A percentile compares a stretch with the other conserved stretches of the same genome.
These are phyloP conservation scores for Babesia bigemina DNA, from an alignment of 169 alveolate species.

Conservation along the genomic window DNA sequence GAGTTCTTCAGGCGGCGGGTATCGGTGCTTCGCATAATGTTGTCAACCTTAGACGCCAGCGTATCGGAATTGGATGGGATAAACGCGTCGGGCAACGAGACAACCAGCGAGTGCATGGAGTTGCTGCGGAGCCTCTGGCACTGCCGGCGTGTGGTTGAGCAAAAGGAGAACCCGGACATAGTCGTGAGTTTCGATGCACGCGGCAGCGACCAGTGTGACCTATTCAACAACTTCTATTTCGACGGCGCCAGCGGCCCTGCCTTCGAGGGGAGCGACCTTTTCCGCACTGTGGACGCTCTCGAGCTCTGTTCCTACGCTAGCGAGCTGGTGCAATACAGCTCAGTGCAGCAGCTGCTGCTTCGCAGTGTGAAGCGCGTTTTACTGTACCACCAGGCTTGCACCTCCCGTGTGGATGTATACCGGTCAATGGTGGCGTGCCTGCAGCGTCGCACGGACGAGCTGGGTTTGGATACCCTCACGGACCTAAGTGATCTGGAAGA, in stretches of 20 bases:
- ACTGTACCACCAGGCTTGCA: conserved; percentile 19
- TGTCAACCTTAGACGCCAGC: neutral
- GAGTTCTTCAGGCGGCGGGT: conserved; percentile 22
- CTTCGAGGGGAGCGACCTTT: neutral
- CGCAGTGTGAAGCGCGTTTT: neutral
- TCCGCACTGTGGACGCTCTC: conserved; percentile 14
- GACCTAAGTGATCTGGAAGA: conserved; percentile 16
- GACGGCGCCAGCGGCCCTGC: neutral
- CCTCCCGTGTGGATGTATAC: conserved; percentile 1
- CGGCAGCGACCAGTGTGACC: conserved; percentile 14
- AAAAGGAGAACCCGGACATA: neutral
- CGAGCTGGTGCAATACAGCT: conserved; percentile 7
- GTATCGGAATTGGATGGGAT: conserved; percentile 14
- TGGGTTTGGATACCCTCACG: neutral
- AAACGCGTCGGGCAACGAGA: conserved; percentile 24
- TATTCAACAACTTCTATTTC: conserved; percentile 26
- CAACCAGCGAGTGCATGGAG: conserved; percentile 18
- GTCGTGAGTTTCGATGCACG: neutral
- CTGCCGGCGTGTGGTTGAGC: neutral
- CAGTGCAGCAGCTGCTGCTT: conserved; percentile 16
- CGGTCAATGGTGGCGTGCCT: conserved; percentile 9
- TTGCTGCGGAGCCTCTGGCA: conserved; percentile 8
- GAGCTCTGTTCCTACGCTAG: conserved; percentile 14
- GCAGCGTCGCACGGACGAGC: neutral
- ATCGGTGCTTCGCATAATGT: neutral